Conservation (phyloP, 352 stramenopile species). For the Phytophthora agathidicida region DNA sequence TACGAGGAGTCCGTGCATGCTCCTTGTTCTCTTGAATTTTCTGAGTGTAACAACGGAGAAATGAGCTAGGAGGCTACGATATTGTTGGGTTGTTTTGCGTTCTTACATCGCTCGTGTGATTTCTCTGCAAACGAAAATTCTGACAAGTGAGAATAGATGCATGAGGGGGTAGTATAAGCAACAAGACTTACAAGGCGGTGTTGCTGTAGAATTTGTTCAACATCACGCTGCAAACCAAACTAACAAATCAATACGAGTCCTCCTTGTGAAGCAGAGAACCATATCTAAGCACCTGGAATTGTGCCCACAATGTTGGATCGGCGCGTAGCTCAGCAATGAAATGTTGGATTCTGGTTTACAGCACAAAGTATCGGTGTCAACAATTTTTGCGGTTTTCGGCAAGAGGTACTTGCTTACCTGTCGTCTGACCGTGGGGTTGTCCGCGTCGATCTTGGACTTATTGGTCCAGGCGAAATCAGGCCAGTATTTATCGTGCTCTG, state of each 20-base stretch:
- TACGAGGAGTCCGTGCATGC: slow-evolving; percentile 33
- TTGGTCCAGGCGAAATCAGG: background rate
- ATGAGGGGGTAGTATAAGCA: background rate
- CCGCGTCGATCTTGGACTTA: slow-evolving; percentile 16
- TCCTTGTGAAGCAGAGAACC: no score
- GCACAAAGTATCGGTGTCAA: background rate
- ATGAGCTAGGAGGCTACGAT: no score
- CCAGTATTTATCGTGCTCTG: slow-evolving; percentile 1
- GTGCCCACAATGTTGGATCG: slow-evolving; percentile 56
- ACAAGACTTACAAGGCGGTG: slow-evolving; percentile 41
- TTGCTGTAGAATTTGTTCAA: slow-evolving; percentile 48
- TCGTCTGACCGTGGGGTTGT: slow-evolving; percentile 24
- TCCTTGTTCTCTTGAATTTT: slow-evolving; percentile 73
- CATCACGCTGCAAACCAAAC: slow-evolving; percentile 34
- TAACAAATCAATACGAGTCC: no score
- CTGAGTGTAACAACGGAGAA: slow-evolving; percentile 22
- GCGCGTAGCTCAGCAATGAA: slow-evolving; percentile 64
- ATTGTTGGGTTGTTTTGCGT: no score
- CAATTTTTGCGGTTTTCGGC: no score
- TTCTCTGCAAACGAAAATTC: slow-evolving; percentile 24
- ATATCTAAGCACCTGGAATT: slow-evolving; percentile 48
- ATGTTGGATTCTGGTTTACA: slow-evolving; percentile 48
- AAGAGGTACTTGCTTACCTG: slow-evolving; percentile 21
- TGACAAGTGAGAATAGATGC: slow-evolving; percentile 3
- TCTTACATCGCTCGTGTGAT: slow-evolving; percentile 46